Conservation (phyloP, 805 yeast genomes). For the Candida succiphila region DNA sequence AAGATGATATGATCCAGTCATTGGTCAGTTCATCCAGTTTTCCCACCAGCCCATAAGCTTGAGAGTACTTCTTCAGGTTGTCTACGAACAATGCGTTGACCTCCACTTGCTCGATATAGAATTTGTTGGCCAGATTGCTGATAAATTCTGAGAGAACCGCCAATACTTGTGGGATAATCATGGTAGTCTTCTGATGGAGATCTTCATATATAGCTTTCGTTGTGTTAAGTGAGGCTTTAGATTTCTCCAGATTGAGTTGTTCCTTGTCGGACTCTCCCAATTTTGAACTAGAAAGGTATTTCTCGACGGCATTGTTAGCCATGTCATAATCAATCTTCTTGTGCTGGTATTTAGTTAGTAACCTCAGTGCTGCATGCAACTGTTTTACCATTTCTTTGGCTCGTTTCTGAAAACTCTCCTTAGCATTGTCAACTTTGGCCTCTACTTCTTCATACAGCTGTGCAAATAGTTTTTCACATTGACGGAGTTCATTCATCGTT, state of each 20-base stretch:
- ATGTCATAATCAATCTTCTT: slow-evolving; percentile 32
- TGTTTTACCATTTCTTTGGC: slow-evolving; percentile 29
- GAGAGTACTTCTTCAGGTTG: slow-evolving; percentile 17
- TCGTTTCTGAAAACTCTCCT: slow-evolving; percentile 22
- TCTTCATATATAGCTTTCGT: slow-evolving; percentile 22
- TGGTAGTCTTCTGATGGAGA: slow-evolving; percentile 28
- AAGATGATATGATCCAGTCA: slow-evolving; percentile 25
- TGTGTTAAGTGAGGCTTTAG: slow-evolving; percentile 22
- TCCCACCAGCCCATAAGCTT: slow-evolving; percentile 22
- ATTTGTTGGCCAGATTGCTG: slow-evolving; percentile 27
- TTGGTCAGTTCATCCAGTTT: slow-evolving; percentile 12
- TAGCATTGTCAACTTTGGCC: slow-evolving; percentile 10
- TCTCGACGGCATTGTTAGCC: slow-evolving; percentile 26
- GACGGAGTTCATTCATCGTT: slow-evolving; percentile 19
- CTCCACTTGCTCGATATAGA: slow-evolving; percentile 28
- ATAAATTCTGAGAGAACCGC: slow-evolving; percentile 39
- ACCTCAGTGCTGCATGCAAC: slow-evolving; percentile 26
- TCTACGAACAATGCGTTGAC: slow-evolving; percentile 23
- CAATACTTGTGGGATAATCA: slow-evolving; percentile 36
- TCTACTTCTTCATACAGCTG: slow-evolving; percentile 15
- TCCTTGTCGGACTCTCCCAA: slow-evolving; percentile 26
- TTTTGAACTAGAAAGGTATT: slow-evolving; percentile 23
- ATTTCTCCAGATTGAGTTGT: slow-evolving; percentile 20
- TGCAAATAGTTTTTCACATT: slow-evolving; percentile 16
- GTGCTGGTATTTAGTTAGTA: slow-evolving; percentile 34